A percentile compares a stretch with the other conserved stretches of the same genome.
These are phyloP conservation scores for Kluyveromyces sp. DNA, from an alignment of 1,139 yeast genomes.

Conservation along the genomic window DNA sequence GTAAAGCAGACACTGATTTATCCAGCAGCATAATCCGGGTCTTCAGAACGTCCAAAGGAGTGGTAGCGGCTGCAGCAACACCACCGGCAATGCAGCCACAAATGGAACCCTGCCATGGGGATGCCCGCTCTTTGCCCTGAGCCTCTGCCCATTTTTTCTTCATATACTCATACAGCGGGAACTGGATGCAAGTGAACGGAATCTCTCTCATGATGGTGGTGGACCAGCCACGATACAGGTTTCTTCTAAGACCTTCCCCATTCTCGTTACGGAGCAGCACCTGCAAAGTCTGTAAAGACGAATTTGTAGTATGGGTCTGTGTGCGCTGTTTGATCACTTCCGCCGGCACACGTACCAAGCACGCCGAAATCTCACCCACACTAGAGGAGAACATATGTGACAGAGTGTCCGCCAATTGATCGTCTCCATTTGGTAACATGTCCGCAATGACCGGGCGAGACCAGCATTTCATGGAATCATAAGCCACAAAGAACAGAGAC, in stretches of 20 bases:
- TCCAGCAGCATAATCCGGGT: slow-evolving; percentile 80
- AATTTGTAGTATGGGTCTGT: slow-evolving; percentile 53
- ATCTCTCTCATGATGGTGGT: slow-evolving; percentile 91
- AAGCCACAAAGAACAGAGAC: slow-evolving; percentile 79
- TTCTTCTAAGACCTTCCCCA: slow-evolving; percentile 73
- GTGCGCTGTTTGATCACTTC: slow-evolving; percentile 94
- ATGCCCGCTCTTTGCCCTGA: slow-evolving; percentile 34
- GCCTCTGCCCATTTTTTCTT: slow-evolving; percentile 49
- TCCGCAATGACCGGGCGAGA: slow-evolving; percentile 42
- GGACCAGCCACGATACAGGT: slow-evolving; percentile 88
- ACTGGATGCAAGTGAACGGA: slow-evolving; percentile 91
- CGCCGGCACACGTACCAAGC: slow-evolving; percentile 91
- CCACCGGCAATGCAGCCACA: slow-evolving; percentile 97
- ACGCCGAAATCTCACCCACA: slow-evolving; percentile 86
- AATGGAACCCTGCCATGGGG: slow-evolving; percentile 75
- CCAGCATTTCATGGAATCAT: slow-evolving; percentile 62
- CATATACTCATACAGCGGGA: slow-evolving; percentile 82
- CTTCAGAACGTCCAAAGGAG: slow-evolving; percentile 88
- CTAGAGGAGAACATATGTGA: slow-evolving; percentile 85
- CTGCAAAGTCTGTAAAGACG: slow-evolving; percentile 62
- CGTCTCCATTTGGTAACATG: slow-evolving; percentile 20
- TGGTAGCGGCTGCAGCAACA: slow-evolving; percentile 85
- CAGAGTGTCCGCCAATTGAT: slow-evolving; percentile 36
- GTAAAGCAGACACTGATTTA: slow-evolving; percentile 41
- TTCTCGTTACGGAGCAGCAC: slow-evolving; percentile 49